Evolutionary conservation across 139 green algal species (phyloP), one percentile per base, ranked within the genome.

Genomic region (Nannochloris sp.): DNA sequence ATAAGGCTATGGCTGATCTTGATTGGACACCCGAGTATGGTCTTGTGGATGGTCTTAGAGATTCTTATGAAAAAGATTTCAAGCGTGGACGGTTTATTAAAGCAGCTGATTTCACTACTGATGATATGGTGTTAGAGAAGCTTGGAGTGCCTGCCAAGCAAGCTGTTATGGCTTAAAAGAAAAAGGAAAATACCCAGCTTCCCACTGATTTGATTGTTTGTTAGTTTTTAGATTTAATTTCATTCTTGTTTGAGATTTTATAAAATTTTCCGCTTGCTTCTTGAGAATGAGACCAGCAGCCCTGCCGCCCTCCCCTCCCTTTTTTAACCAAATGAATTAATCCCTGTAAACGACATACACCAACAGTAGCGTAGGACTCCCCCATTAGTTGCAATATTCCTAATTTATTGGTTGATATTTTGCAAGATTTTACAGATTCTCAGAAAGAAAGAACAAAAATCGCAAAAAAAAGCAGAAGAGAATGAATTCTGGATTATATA

Each of bases 51-150:
- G 92, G 92, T 2, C 80, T 98, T 32, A 82, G 54, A 37, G 91
- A 97, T 74, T 88, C 77, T 29, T 96, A 95, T 64, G 24, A 87
- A 14, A 93, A 97, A 72, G 92, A 98, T 78, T 98, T 98, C 77
- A 85, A 85, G 19, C 74, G 85, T 1, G 92, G 92, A 64, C 92
- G 81, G 4, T 95, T 85, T 82, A 77, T 90, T 62, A 97, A 98
- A 70, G 80, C 76, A 31, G 77, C 92, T 23, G 88, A 97, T 74
- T 98, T 97, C 72, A 79, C 78, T 33, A 73, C 75, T 1, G 91
- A 97, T 70, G 92, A 97, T 83, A 83, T 95, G 73, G 84, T 97
- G 29, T 79, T 97, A 25, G 75, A 63, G 45, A 33, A 45, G 12
- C 23, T 68, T n/a, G 44, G 44, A 36, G 57, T 60, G 12, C 59